Conservation (phyloP, 768 basidiomycete species). For the Kwoniella sp. region DNA sequence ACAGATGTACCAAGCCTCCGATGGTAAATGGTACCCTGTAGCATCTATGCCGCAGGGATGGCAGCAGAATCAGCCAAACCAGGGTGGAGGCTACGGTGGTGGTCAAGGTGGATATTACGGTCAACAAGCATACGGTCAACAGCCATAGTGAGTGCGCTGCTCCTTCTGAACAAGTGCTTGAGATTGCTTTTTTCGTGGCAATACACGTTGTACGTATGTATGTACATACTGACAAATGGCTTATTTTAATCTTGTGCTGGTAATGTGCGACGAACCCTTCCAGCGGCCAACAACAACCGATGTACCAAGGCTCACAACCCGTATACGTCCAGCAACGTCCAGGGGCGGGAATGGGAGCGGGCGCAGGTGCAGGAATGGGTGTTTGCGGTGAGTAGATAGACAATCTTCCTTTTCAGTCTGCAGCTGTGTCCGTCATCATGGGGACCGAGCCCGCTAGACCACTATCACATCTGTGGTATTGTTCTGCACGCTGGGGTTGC, state of each 20-base stretch:
- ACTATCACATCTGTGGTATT: too few species aligned
- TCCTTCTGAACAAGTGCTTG: neutral
- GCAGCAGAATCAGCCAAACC: slow-evolving; percentile 5
- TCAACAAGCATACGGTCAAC: neutral
- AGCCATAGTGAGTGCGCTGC: slow-evolving; percentile 5
- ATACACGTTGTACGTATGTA: neutral
- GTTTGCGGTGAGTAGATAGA: slow-evolving; percentile 12
- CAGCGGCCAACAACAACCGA: slow-evolving; percentile 28
- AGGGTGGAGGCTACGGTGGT: neutral
- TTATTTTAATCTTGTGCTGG: neutral
- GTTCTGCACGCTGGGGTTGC: too few species aligned
- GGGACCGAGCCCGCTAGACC: too few species aligned
- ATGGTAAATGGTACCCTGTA: slow-evolving; percentile 45
- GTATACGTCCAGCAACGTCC: slow-evolving; percentile 18
- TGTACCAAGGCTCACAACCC: slow-evolving; percentile 16
- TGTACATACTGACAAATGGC: neutral
- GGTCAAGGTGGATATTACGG: slow-evolving; percentile 1
- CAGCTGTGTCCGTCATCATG: too few species aligned
- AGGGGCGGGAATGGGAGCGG: neutral
- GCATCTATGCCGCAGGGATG: slow-evolving; percentile 25
- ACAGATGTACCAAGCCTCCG: slow-evolving; percentile 43
- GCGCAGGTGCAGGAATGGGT: slow-evolving; percentile 9
- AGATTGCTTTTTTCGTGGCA: too few species aligned
- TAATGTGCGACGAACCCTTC: too few species aligned
- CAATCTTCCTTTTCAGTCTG: neutral